Base-by-base conservation (phyloP, 1,284 basidiomycete species). In the Kwoniella shivajii region DNA sequence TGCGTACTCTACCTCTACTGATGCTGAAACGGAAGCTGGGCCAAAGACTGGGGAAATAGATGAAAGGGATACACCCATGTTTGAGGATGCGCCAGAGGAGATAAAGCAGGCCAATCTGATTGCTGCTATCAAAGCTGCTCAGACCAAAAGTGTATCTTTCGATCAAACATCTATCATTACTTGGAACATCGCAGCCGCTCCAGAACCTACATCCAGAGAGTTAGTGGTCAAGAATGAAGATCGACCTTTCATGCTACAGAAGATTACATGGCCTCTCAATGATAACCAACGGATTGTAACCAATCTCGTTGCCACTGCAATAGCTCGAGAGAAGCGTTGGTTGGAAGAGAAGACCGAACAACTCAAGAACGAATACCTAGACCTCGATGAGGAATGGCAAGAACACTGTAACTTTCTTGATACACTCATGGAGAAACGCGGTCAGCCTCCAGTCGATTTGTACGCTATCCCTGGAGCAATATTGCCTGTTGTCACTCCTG, bases 381-480 rank as follows among this genome's bases (percentile, higher is more conserved):
- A 78, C 16, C 78, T 88, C 36, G 86, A 92, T 65, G 82, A 86
- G 63, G 80, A 82, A 50, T 93, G 90, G 90, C 56, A 83, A 24
- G 80, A 81, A 4, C 87, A 89, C 65, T 90, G 90, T 69, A 79
- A 81, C 10, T 80, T 80, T 48, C 80, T 93, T 53, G 88, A 90
- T 44, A 56, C 60, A 37, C 52, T 67, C 11, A 76, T 76, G 74
- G 71, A 71, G 63, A 68, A 68, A 56, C 67, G 74, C 6, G 72
- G 72, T 2, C 68, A 69, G 7, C 67, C 68, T 0, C 74, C 74
- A 4, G 57, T 64, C 6, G 72, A 74, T 31, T 57, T 74, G 2
- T 74, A 63, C 41, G 64, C 68, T 16, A 49, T 69, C 1, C 71
- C 71, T 0, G 67, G 65, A 26, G 63, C 63, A 20, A 57, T 65